phyloP scores from a whole-genome alignment of 805 yeast genomes.

The Jamesozyma spencerorum region DNA sequence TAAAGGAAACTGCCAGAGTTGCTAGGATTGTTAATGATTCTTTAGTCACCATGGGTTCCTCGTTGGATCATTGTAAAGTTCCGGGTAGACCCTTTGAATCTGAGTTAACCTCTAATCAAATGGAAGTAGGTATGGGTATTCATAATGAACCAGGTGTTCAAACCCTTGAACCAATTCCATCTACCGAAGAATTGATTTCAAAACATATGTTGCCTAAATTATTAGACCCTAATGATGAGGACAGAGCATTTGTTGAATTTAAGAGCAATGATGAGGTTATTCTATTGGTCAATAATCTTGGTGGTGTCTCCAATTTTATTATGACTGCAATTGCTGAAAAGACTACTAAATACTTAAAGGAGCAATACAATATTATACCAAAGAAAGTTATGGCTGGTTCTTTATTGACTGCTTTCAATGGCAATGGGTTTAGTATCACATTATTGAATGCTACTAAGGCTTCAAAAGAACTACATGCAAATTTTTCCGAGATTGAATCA shows the following conservation, averaged over 20 bases:
- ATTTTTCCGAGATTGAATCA: slow-evolving; percentile 25
- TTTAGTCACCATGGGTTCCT: slow-evolving; percentile 80
- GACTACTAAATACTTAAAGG: slow-evolving; percentile 43
- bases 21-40: slow-evolving; percentile 56
- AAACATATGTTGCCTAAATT: slow-evolving; percentile 53
- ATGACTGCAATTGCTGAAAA: slow-evolving; percentile 61
- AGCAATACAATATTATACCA: slow-evolving; percentile 50
- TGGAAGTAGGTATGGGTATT: slow-evolving; percentile 91
- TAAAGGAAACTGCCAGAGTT: slow-evolving; percentile 45
- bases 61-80: slow-evolving; percentile 80
- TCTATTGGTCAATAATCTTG: slow-evolving; percentile 72
- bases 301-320: slow-evolving; percentile 81
- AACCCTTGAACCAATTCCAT: slow-evolving; percentile 49
- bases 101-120: slow-evolving; percentile 48
- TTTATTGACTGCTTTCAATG: slow-evolving; percentile 80
- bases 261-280: slow-evolving; percentile 54
- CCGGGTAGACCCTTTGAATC: slow-evolving; percentile 67
- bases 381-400: slow-evolving; percentile 64
- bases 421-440: slow-evolving; percentile 86
- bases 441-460: slow-evolving; percentile 59
- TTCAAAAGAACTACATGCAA: slow-evolving; percentile 29
- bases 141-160: slow-evolving; percentile 89
- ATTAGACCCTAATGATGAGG: slow-evolving; percentile 54
- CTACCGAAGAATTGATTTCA: slow-evolving; percentile 49
- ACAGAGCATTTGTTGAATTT: slow-evolving; percentile 74